Evolutionary conservation across 78 protist species (phyloP).

Genomic region (Polysphondylium violaceum): DNA sequence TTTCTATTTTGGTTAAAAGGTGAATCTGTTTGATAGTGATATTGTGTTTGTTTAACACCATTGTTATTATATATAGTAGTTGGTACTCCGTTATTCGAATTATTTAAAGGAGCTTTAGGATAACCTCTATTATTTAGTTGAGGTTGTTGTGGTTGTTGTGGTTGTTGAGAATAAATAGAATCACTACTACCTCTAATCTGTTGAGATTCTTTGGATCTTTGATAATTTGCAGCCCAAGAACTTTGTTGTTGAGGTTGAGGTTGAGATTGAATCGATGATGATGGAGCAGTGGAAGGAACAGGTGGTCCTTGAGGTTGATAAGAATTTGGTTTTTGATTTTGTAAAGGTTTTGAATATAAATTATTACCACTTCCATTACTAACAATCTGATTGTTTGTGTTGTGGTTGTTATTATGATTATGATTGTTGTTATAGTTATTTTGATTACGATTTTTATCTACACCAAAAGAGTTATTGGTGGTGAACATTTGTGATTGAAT

Average conservation of each 20-base stretch:
- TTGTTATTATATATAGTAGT: not conserved
- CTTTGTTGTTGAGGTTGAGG: not conserved
- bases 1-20: too few relatives aligned
- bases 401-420: not conserved
- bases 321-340: not conserved
- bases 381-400: too few relatives aligned
- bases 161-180: too few relatives aligned
- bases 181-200: too few relatives aligned
- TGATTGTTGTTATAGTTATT: not conserved
- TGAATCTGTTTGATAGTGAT: not conserved
- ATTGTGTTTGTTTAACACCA: not conserved
- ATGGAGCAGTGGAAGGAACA: not conserved
- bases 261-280: not conserved
- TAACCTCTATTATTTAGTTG: not conserved
- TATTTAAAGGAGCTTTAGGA: not conserved
- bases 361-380: slow-evolving; percentile 2
- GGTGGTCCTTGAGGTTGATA: not conserved
- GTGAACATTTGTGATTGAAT: not conserved
- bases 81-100: not conserved
- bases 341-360: too few relatives aligned
- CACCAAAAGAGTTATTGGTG: not conserved
- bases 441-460: not conserved
- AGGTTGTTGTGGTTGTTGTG: slow-evolving; percentile 10
- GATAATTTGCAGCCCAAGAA: too few relatives aligned
- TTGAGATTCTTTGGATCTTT: too few relatives aligned